A percentile compares a stretch with the other conserved stretches of the same genome.
Evolutionary conservation across 31 red algal genomes (phyloP).

Genomic region (Porphyra umbilicalis): DNA sequence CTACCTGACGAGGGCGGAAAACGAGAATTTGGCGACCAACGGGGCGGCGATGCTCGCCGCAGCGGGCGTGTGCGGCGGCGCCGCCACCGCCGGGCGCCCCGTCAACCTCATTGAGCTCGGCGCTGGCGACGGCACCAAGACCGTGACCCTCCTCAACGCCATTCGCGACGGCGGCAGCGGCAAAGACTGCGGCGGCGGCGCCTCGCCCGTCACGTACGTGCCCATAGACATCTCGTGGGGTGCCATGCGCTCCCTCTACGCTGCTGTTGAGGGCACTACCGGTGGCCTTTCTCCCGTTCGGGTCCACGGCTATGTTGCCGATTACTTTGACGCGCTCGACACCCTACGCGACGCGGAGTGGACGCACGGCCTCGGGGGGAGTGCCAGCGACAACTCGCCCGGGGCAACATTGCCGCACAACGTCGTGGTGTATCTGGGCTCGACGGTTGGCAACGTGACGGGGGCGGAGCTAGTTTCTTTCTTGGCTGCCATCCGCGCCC

Average conservation of each 20-base stretch:
- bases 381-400: too few relatives aligned
- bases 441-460: too few relatives aligned
- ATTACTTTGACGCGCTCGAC: too few relatives aligned
- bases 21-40: slow-evolving; percentile 52
- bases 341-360: too few relatives aligned
- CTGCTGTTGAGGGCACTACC: neutral
- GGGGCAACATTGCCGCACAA: too few relatives aligned
- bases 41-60: slow-evolving; percentile 18
- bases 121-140: slow-evolving; percentile 90
- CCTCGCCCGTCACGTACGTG: slow-evolving; percentile 61
- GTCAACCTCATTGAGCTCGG: slow-evolving; percentile 92
- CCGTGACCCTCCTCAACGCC: slow-evolving; percentile 35
- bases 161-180: slow-evolving; percentile 11
- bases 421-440: too few relatives aligned
- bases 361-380: too few relatives aligned
- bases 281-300: too few relatives aligned
- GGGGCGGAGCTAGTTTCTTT: too few relatives aligned
- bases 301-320: too few relatives aligned
- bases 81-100: neutral
- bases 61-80: neutral
- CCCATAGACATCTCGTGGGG: slow-evolving; percentile 63
- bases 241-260: slow-evolving; percentile 51
- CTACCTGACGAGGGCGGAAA: slow-evolving; percentile 73
- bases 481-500: too few relatives aligned
- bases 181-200: too few relatives aligned